phyloP scores from a whole-genome alignment of 1,139 yeast species.

The Entelexis sorbosivorans region DNA sequence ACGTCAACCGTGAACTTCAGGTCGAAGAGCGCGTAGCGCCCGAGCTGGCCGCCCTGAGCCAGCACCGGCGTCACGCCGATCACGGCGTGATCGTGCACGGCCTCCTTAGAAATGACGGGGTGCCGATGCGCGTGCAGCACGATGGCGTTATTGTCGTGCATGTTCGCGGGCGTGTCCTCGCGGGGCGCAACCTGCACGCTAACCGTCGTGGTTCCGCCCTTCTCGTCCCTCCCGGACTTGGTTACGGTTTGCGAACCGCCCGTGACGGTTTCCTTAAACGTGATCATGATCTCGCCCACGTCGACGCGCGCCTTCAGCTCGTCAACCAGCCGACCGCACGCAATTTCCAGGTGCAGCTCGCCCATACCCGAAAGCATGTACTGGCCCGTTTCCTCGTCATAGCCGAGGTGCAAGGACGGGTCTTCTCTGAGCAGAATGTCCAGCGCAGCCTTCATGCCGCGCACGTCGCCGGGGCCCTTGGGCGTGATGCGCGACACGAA shows the following conservation, averaged over 20 bases:
- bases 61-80: conserved; percentile 50
- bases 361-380: conserved; percentile 91
- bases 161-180: neutral
- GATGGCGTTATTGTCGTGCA: conserved; percentile 9
- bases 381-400: conserved; percentile 83
- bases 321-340: conserved; percentile 60
- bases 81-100: conserved; percentile 28
- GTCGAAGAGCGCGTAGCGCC: conserved; percentile 55
- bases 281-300: conserved; percentile 73
- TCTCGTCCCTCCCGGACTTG: conserved; percentile 4
- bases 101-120: conserved; percentile 24
- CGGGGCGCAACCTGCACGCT: conserved; percentile 1
- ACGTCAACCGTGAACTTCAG: conserved; percentile 45
- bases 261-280: conserved; percentile 66
- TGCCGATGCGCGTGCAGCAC: conserved; percentile 31
- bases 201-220: conserved; percentile 16
- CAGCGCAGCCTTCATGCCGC: conserved; percentile 58
- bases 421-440: conserved; percentile 64
- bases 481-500: conserved; percentile 84
- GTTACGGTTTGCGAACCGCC: conserved; percentile 9
- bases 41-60: conserved; percentile 65
- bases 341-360: conserved; percentile 82
- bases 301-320: conserved; percentile 76
- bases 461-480: conserved; percentile 63
- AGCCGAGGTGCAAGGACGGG: conserved; percentile 54